These are phyloP conservation scores for Podospora didyma DNA, from an alignment of 495 filamentous ascomycete species.

Conservation along the genomic window DNA sequence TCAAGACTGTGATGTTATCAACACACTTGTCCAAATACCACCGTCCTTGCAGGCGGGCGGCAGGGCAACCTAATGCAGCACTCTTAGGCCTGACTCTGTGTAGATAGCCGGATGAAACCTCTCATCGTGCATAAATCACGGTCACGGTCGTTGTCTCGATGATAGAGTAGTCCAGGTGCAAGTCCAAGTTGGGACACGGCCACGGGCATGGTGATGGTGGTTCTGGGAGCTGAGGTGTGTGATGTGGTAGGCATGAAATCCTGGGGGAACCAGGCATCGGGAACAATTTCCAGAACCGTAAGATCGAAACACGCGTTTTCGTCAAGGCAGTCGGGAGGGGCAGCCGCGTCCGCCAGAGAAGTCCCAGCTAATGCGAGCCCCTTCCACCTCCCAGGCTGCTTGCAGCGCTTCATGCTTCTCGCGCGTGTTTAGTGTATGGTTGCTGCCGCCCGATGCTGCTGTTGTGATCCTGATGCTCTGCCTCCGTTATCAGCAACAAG, in stretches of 20 bases:
- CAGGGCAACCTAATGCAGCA: no score
- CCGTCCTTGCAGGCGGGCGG: no score
- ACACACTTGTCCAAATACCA: no score
- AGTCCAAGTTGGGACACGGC: no score
- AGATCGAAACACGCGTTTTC: slow-evolving; percentile 7
- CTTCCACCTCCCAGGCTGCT: neutral
- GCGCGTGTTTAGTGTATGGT: neutral
- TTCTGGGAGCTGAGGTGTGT: neutral
- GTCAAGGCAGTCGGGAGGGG: neutral
- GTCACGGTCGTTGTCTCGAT: neutral
- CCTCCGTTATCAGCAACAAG: neutral
- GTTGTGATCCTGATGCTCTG: neutral
- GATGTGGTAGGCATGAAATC: neutral
- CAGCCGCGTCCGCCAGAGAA: neutral
- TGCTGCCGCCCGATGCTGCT: neutral
- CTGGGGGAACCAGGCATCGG: neutral
- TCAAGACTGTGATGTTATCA: no score
- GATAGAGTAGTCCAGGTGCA: neutral
- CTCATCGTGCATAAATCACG: neutral
- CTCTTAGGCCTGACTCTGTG: neutral
- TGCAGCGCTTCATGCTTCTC: neutral
- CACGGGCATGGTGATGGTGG: neutral
- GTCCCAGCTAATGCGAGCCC: neutral
- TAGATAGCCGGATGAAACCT: slow-evolving; percentile 1
- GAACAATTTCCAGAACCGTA: neutral